Conservation (phyloP, 2,329 filamentous ascomycete genomes). For the Orbilia javanica region DNA sequence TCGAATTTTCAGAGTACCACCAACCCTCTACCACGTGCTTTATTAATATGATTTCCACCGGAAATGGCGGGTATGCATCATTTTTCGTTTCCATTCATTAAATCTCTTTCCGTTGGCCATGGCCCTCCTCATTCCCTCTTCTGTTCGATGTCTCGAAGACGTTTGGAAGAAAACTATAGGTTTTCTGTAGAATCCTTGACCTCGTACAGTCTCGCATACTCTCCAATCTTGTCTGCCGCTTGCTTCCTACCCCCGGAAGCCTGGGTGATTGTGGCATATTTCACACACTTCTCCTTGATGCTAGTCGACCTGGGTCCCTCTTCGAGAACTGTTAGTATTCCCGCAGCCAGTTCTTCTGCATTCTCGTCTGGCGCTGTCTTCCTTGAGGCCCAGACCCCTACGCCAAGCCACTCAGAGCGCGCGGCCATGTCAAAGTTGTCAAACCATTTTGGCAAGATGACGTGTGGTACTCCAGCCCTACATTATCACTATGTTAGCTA, state of each 20-base stretch:
- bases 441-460: slow-evolving; percentile 59
- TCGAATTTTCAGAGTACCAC: background rate
- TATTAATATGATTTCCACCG: background rate
- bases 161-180: slow-evolving; percentile 21
- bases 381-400: slow-evolving; percentile 59
- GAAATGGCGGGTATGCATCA: background rate
- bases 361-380: slow-evolving; percentile 54
- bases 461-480: slow-evolving; percentile 60
- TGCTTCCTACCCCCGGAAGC: slow-evolving; percentile 45
- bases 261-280: slow-evolving; percentile 36
- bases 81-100: background rate
- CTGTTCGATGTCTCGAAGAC: background rate
- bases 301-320: slow-evolving; percentile 20
- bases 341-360: slow-evolving; percentile 42
- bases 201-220: slow-evolving; percentile 43
- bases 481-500: background rate
- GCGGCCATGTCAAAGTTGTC: slow-evolving; percentile 60
- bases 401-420: slow-evolving; percentile 58
- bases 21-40: background rate
- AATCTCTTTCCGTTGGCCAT: background rate
- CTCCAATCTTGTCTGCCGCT: slow-evolving; percentile 53
- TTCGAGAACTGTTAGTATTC: slow-evolving; percentile 36
- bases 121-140: background rate
- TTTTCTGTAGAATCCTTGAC: slow-evolving; percentile 35
- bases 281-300: slow-evolving; percentile 32